Percentiles rank a stretch among this genome's conserved stretches.
Evolutionary conservation across 371 early-diverging fungal species (phyloP).

Genomic region (Mortierella polycephala): DNA sequence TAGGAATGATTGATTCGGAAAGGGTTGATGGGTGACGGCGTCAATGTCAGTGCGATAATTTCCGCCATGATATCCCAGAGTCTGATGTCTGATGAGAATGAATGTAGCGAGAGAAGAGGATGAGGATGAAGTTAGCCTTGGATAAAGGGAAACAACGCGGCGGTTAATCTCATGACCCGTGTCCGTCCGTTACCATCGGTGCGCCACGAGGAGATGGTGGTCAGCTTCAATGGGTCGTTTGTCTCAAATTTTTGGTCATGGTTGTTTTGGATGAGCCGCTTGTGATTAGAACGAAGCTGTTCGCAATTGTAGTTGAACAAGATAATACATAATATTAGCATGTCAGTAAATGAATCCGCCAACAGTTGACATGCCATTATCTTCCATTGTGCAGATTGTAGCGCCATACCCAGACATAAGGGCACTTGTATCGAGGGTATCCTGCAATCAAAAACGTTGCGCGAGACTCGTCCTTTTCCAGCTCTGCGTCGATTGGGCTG

Average conservation of each 20-base stretch:
- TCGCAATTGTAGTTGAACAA: not conserved
- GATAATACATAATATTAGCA: not conserved
- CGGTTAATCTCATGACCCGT: not conserved
- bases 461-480: constrained; percentile 61
- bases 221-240: constrained; percentile 70
- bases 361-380: not conserved
- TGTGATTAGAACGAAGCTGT: constrained; percentile 71
- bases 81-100: constrained; percentile 63
- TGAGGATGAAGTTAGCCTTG: not conserved
- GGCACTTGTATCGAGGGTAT: constrained; percentile 81
- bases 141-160: not conserved
- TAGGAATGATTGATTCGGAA: constrained; percentile 74
- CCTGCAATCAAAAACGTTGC: constrained; percentile 80
- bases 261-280: constrained; percentile 57
- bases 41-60: constrained; percentile 65
- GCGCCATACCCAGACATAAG: constrained; percentile 80
- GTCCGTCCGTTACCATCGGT: constrained; percentile 45
- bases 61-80: constrained; percentile 86
- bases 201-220: constrained; percentile 70
- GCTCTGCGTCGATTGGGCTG: constrained; percentile 64
- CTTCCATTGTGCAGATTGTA: not conserved
- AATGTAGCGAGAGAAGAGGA: not conserved
- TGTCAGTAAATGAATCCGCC: not conserved
- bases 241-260: constrained; percentile 59
- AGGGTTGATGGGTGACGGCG: constrained; percentile 73